Conservation (phyloP, 768 basidiomycete genomes). For the Lentinula sp. region DNA sequence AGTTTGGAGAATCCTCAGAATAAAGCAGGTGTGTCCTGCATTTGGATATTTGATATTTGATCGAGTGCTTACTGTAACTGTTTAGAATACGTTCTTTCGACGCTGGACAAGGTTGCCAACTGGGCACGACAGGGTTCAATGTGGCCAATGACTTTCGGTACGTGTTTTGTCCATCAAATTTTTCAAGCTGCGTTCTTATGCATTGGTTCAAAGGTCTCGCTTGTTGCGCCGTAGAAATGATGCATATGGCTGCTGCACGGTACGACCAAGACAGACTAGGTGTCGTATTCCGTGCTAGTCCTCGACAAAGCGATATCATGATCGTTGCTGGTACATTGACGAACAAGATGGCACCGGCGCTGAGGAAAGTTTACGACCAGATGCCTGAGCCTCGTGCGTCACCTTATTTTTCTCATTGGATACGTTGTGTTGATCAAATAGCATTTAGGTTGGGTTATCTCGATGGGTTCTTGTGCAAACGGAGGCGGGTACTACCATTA, state of each 20-base stretch:
- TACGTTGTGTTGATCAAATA: constrained; percentile 1
- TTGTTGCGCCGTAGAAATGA: constrained; percentile 99
- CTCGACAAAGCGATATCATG: constrained; percentile 96
- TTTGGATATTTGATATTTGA: neutral
- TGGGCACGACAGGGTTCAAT: constrained; percentile 98
- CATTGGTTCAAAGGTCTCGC: constrained; percentile 62
- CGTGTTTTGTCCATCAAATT: constrained; percentile 8
- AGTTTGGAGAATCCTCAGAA: constrained; percentile 88
- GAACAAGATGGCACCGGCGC: constrained; percentile 99
- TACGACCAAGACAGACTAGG: constrained; percentile 98
- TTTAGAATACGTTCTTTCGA: constrained; percentile 92
- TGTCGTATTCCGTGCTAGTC: constrained; percentile 98
- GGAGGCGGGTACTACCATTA: constrained; percentile 98
- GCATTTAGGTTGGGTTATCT: constrained; percentile 87
- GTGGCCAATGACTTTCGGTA: constrained; percentile 99
- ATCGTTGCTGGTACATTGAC: constrained; percentile 98
- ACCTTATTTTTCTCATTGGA: neutral
- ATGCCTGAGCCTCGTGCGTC: constrained; percentile 93
- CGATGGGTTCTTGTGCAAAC: constrained; percentile 99
- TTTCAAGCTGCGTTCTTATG: constrained; percentile 12
- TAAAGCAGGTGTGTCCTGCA: constrained; percentile 61
- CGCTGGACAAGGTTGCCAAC: constrained; percentile 93
- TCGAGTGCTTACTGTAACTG: neutral
- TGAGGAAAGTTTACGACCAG: constrained; percentile 95
- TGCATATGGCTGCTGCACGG: constrained; percentile 99